Base-by-base conservation (phyloP, 208 protist genomes). In the Histomonas meleagridis region DNA sequence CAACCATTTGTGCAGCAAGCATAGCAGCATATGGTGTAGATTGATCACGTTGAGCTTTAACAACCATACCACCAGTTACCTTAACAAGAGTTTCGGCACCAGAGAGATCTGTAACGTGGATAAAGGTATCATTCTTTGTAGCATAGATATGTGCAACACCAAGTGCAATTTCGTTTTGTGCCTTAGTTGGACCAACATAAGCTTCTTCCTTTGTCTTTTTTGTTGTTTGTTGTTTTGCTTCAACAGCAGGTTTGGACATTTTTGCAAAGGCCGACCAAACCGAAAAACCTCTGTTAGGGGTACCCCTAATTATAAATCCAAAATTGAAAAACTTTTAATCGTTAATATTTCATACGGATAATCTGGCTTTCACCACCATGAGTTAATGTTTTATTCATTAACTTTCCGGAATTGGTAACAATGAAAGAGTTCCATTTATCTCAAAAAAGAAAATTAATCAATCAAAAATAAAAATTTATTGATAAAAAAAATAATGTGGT, bases 111-210 rank as follows among this genome's bases (percentile, higher is more conserved):
- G 70, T 79, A 40, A 99, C 97, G 95, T 99, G 98, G 43, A 99
- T 97, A 94, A 99, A 99, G 91, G 98, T 99, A 95, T 99, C 98
- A 95, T 99, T 99, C 97, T 98, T 99, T 76, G 98, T 98, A 91
- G 98, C 98, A 93, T 98, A 79, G 70, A 79, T 79, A 40, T 79
- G 70, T 7, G 70, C 70, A 79, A 79, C 70, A 79, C 70, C 70
- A 14, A 79, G 32, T 49, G 49, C 38, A 28, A 79, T 43, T 79
- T 79, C 70, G 70, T 40, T 40, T 21, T 79, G n/a, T 28, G 3
- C 18, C 70, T 79, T 79, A 5, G 14, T 7, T 79, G 70, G 70
- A 18, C 70, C 32, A 18, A 46, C n/a, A 18, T 79, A 18, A 40
- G n/a, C 40, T 46, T 79, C 70, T 35, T 79, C 49, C 40, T 79